A percentile compares a stretch with the other conserved stretches of the same genome.
phyloP scores from a whole-genome alignment of 257 asterid species.

The Capsicum rhomboideum region DNA sequence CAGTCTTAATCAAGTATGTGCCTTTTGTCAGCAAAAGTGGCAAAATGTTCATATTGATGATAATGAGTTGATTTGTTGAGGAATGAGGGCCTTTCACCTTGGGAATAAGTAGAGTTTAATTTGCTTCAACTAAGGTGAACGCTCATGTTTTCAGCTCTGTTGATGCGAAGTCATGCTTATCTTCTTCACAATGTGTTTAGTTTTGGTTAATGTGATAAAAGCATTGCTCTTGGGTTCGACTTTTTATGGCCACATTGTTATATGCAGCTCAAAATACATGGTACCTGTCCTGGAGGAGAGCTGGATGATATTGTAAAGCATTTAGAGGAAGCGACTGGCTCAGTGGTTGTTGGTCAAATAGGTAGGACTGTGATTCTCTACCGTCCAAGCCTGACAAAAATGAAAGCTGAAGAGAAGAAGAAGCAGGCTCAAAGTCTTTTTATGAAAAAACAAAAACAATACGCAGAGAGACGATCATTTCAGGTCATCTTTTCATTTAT shows the following conservation, averaged over 20 bases:
- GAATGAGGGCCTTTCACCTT: background rate
- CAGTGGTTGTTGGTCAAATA: constrained; percentile 59
- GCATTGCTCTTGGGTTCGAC: background rate
- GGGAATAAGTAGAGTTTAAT: background rate
- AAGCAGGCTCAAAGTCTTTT: constrained; percentile 30
- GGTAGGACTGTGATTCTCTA: constrained; percentile 92
- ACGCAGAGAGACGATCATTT: constrained; percentile 5
- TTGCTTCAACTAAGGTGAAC: background rate
- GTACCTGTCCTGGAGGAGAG: constrained; percentile 68
- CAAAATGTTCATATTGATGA: background rate
- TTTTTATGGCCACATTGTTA: background rate
- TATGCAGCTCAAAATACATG: constrained; percentile 71
- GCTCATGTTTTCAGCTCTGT: background rate
- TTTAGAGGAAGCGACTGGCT: constrained; percentile 65
- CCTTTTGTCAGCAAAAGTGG: too few relatives aligned
- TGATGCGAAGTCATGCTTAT: background rate
- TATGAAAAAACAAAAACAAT: constrained; percentile 23
- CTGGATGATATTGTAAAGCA: constrained; percentile 62
- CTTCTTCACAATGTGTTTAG: background rate
- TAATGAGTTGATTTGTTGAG: background rate
- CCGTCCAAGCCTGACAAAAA: constrained; percentile 76
- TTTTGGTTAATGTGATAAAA: background rate
- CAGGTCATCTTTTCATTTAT: constrained; percentile 28
- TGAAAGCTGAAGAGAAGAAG: constrained; percentile 77
- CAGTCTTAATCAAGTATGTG: too few relatives aligned